Percentiles rank a stretch among this genome's conserved stretches.
Evolutionary conservation across 2,329 filamentous ascomycete genomes (phyloP).

Genomic region (Didymellaceae sp.): DNA sequence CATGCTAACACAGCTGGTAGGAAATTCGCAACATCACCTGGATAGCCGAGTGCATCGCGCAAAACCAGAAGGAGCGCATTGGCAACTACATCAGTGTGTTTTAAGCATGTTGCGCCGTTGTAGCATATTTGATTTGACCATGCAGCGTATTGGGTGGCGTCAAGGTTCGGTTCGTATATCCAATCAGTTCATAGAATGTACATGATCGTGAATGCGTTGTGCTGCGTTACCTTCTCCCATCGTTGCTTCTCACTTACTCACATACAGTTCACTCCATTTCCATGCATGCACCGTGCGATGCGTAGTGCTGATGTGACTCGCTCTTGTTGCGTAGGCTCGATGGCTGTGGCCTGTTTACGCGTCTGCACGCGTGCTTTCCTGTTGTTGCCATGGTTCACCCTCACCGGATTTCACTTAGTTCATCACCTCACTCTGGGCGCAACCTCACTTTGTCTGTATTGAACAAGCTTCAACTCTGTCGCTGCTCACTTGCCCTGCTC

Average conservation of each 20-base stretch:
- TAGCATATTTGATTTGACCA: constrained; percentile 37
- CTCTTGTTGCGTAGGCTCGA: too few species aligned
- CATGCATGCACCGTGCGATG: too few species aligned
- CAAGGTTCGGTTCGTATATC: constrained; percentile 41
- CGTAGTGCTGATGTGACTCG: too few species aligned
- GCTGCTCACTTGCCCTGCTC: too few species aligned
- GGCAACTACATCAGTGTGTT: constrained; percentile 99
- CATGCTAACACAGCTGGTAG: constrained; percentile 56
- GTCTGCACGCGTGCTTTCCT: constrained; percentile 22
- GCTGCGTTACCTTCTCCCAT: too few species aligned
- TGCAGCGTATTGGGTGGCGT: constrained; percentile 38
- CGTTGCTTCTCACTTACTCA: not conserved
- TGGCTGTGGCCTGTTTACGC: too few species aligned
- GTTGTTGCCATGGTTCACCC: constrained; percentile 4
- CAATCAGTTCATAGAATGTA: constrained; percentile 27
- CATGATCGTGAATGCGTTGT: constrained; percentile 21
- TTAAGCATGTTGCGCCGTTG: constrained; percentile 32
- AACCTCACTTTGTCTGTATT: too few species aligned
- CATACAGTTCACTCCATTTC: too few species aligned
- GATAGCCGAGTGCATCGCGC: constrained; percentile 99
- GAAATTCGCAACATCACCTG: constrained; percentile 99
- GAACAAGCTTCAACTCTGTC: too few species aligned
- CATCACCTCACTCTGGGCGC: not conserved
- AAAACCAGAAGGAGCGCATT: constrained; percentile 99
- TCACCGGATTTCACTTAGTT: not conserved